phyloP scores from a whole-genome alignment of 2,329 filamentous ascomycete genomes.

The Paecilomyces formosus region DNA sequence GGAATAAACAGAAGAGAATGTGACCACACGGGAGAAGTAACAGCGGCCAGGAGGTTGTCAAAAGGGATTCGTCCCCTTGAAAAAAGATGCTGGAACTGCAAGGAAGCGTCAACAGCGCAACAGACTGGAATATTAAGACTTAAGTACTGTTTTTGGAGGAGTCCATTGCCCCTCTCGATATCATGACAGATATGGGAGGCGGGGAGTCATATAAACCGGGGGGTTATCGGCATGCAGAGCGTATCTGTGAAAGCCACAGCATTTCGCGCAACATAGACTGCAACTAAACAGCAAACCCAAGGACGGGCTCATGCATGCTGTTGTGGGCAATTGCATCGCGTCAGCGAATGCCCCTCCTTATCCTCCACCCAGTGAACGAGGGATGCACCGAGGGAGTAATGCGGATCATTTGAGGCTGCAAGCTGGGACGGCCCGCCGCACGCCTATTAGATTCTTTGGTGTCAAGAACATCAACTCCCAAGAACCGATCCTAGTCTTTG shows the following conservation, averaged over 20 bases:
- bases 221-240: slow-evolving; percentile 12
- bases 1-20: background rate
- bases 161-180: background rate
- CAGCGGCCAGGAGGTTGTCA: background rate
- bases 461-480: slow-evolving; percentile 1
- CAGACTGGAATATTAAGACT: slow-evolving; percentile 1
- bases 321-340: slow-evolving; percentile 22
- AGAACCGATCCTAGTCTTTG: background rate
- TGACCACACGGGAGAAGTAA: background rate
- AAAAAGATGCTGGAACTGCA: background rate
- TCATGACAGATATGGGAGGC: slow-evolving; percentile 22
- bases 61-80: background rate
- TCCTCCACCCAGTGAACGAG: slow-evolving; percentile 24
- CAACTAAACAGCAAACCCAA: slow-evolving; percentile 31
- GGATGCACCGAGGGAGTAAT: slow-evolving; percentile 24
- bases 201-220: slow-evolving; percentile 32
- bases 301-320: slow-evolving; percentile 30
- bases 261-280: slow-evolving; percentile 22
- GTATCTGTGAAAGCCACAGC: slow-evolving; percentile 5
- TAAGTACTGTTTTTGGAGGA: slow-evolving; percentile 1
- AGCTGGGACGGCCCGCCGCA: slow-evolving; percentile 41
- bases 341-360: slow-evolving; percentile 25
- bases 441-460: slow-evolving; percentile 9
- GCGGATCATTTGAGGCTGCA: slow-evolving; percentile 38
- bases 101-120: background rate